phyloP scores from a whole-genome alignment of 768 basidiomycete genomes.

The Trametes punicea region DNA sequence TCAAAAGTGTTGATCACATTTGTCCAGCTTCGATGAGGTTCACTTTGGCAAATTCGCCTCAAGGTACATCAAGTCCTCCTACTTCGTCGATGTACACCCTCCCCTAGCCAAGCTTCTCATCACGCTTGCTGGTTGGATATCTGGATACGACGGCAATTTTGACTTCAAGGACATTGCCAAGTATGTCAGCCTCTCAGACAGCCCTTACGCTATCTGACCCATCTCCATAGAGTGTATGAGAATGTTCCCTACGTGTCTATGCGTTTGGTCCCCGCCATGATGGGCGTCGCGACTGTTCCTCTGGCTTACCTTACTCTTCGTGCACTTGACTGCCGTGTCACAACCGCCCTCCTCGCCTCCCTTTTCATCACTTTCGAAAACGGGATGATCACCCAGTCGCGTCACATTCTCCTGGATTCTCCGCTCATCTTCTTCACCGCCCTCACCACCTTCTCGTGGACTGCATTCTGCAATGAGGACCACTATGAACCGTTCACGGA shows the following conservation, averaged over 20 bases:
- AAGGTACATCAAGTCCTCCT: conserved; percentile 89
- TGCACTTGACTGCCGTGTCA: conserved; percentile 85
- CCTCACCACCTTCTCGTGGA: conserved; percentile 82
- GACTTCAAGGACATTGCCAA: conserved; percentile 98
- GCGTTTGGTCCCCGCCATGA: conserved; percentile 89
- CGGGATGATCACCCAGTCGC: conserved; percentile 90
- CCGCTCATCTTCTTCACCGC: conserved; percentile 99
- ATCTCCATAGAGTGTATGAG: conserved; percentile 61
- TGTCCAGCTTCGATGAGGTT: conserved; percentile 88
- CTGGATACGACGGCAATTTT: conserved; percentile 88
- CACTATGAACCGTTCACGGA: conserved; percentile 77
- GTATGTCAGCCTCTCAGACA: conserved; percentile 43
- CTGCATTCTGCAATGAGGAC: conserved; percentile 90
- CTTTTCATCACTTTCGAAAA: conserved; percentile 97
- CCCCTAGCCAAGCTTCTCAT: conserved; percentile 95
- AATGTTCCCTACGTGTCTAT: conserved; percentile 94
- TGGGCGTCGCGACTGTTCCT: conserved; percentile 89
- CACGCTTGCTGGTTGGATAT: conserved; percentile 83
- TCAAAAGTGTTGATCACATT: conserved; percentile 1
- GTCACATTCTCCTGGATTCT: conserved; percentile 95
- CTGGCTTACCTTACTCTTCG: conserved; percentile 92
- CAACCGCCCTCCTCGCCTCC: conserved; percentile 87
- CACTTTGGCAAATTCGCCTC: conserved; percentile 97
- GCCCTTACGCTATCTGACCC: conserved; percentile 1
- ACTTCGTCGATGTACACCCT: conserved; percentile 95